Conservation (phyloP, 179 eudicot species). For the Beta macrorhiza region DNA sequence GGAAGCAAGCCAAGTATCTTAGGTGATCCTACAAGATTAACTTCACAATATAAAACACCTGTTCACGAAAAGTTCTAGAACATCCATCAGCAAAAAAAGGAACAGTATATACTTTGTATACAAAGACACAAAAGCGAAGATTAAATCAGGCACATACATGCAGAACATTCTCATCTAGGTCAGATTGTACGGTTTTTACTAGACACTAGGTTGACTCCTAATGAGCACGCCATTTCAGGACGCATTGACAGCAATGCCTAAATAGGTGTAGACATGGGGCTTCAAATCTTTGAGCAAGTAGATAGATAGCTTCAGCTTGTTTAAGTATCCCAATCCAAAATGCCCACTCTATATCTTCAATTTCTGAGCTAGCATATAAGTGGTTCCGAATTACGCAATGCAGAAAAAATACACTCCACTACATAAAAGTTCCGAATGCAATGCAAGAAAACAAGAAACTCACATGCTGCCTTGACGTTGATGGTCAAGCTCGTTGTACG, state of each 20-base stretch:
- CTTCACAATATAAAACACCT: neutral
- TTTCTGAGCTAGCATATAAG: constrained; percentile 3
- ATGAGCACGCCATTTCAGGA: neutral
- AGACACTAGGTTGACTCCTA: neutral
- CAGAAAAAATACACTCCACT: neutral
- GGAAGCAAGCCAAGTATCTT: neutral
- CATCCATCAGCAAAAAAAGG: neutral
- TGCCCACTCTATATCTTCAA: neutral
- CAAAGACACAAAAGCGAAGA: neutral
- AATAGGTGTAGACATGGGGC: neutral
- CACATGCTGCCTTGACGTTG: constrained; percentile 69
- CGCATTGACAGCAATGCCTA: neutral
- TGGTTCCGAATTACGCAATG: neutral
- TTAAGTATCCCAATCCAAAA: neutral
- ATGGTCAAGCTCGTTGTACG: constrained; percentile 98
- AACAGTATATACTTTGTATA: neutral
- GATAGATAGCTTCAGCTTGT: neutral
- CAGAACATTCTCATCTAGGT: neutral
- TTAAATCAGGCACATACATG: neutral
- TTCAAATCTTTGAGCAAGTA: neutral
- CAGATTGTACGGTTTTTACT: neutral
- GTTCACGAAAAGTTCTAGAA: neutral
- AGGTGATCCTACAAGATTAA: neutral
- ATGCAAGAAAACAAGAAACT: constrained; percentile 25
- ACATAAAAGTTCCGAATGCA: neutral